Base-by-base conservation (phyloP, 2,329 filamentous ascomycete genomes). In the Juglanconis sp. region DNA sequence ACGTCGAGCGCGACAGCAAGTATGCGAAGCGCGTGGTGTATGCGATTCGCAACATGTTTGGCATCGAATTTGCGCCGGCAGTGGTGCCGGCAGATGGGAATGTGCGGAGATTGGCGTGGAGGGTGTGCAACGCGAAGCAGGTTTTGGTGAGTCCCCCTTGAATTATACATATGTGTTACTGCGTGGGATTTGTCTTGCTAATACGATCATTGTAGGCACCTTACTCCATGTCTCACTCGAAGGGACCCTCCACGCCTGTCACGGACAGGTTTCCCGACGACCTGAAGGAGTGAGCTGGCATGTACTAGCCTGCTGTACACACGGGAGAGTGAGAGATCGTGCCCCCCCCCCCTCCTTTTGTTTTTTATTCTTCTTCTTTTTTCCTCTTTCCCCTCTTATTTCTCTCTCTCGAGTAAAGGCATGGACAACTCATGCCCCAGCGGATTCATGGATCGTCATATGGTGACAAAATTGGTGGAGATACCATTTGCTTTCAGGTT, bases 11-110 rank as follows among this genome's bases (percentile, higher is more conserved):
- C 31, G 90, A 97, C 66, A 86, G 88, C 64, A 97, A 96, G 74
- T 98, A 92, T 68, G 89, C 94, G 1, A 91, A 87, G 74, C 81
- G 95, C 47, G 90, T 98, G 10, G 93, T 98, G 0, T 98, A 96
- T 73, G 95, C 93, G 4, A 91, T 99, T 34, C 89, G 91, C 65
- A 90, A 96, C 72, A 97, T 97, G 92, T 96, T 99, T 72, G 95
- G 93, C 55, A 90, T 99, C 62, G 95, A 99, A 73, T 93, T 99
- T 71, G 91, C 95, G 1, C 89, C 93, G 0, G 91, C 92, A 49
- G 94, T 98, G 1, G 95, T 99, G 36, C 87, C 90, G 56, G 92
- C 93, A 0, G 95, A 99, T 76, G 92, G 95, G 5, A 96, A 88
- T 67, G 90, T 98, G 62, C 86, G 84, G 70, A 96, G 96, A 71